Conservation (phyloP, 2,329 filamentous ascomycete genomes). For the Ceratocystis huliohia region DNA sequence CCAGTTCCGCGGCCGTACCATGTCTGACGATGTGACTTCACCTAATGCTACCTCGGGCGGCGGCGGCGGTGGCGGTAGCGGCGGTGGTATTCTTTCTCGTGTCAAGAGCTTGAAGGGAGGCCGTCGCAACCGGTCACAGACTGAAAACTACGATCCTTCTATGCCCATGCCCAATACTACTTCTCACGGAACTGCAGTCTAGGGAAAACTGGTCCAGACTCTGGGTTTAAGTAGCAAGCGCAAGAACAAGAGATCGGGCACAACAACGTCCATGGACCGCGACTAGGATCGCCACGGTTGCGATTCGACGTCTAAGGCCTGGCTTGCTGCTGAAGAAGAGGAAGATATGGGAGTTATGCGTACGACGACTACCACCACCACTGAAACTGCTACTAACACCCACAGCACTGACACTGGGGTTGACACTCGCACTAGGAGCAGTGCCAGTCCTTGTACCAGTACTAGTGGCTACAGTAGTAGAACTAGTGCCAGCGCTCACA, state of each 20-base stretch:
- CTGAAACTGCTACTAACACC: neutral
- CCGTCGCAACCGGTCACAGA: constrained; percentile 29
- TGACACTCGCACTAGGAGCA: neutral
- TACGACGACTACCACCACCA: neutral
- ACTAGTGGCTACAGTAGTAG: neutral
- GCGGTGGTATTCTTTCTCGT: constrained; percentile 57
- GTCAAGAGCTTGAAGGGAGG: constrained; percentile 74
- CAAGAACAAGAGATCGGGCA: constrained; percentile 10
- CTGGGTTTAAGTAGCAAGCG: constrained; percentile 19
- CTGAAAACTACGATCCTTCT: constrained; percentile 18
- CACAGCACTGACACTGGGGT: neutral
- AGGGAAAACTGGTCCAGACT: constrained; percentile 25
- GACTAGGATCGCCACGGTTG: constrained; percentile 9
- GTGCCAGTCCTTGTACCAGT: neutral
- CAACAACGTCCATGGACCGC: neutral
- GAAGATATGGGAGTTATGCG: neutral
- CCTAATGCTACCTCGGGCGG: constrained; percentile 26
- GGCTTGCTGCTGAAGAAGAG: constrained; percentile 3
- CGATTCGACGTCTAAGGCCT: constrained; percentile 8
- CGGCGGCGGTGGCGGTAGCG: constrained; percentile 34
- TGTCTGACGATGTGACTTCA: constrained; percentile 16
- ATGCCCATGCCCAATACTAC: constrained; percentile 20
- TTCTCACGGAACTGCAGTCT: constrained; percentile 32
- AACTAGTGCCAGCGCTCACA: neutral
- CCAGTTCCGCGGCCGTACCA: constrained; percentile 14